These are phyloP conservation scores for Acaromyces ingoldii DNA, from an alignment of 1,284 basidiomycete species.

Conservation along the genomic window DNA sequence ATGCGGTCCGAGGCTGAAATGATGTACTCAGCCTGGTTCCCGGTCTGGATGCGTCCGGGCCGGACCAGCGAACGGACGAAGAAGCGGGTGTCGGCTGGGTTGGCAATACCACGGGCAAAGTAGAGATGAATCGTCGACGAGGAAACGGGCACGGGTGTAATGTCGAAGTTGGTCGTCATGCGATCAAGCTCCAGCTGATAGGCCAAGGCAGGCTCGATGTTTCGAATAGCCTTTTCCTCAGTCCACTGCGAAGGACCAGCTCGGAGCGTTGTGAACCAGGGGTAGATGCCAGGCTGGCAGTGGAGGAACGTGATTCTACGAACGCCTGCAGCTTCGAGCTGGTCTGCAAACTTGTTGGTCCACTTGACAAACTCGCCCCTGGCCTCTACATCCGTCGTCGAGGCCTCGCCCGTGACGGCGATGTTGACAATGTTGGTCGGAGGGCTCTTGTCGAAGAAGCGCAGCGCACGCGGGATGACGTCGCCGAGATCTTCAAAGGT, in stretches of 20 bases:
- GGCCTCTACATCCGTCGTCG: constrained; percentile 73
- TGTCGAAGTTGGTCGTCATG: constrained; percentile 84
- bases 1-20: constrained; percentile 96
- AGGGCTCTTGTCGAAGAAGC: constrained; percentile 26
- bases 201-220: constrained; percentile 95
- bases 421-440: constrained; percentile 72
- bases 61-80: constrained; percentile 95
- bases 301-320: constrained; percentile 88
- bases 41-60: constrained; percentile 77
- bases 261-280: constrained; percentile 89
- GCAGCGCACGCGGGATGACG: constrained; percentile 35
- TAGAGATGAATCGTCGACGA: constrained; percentile 74
- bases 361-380: constrained; percentile 69
- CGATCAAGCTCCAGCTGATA: constrained; percentile 97
- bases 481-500: constrained; percentile 33
- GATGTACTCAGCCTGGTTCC: constrained; percentile 91
- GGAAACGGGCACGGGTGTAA: constrained; percentile 69
- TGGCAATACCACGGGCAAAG: constrained; percentile 88
- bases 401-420: constrained; percentile 59
- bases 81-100: constrained; percentile 92
- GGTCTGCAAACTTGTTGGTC: constrained; percentile 65
- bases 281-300: constrained; percentile 85
- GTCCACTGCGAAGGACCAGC: constrained; percentile 64
- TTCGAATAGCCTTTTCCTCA: constrained; percentile 93
- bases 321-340: constrained; percentile 71